Base-by-base conservation (phyloP, 257 asterid species). In the Fraxinus pennsylvanica region DNA sequence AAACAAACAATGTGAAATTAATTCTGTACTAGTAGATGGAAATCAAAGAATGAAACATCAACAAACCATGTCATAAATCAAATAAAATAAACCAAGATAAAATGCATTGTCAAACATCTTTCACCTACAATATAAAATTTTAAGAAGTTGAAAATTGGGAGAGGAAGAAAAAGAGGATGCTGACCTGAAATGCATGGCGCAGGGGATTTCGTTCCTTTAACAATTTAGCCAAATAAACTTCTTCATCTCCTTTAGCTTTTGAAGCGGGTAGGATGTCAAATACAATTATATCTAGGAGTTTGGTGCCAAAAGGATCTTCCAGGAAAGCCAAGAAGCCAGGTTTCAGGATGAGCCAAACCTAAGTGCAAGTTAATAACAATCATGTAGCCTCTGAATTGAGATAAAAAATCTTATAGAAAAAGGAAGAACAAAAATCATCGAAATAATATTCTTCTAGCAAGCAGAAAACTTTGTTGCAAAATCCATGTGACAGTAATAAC, bases 271-370 rank as follows among this genome's bases (percentile, higher is more conserved):
- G 88, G 80, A 88, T 85, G 82, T 94, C 93, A 76, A 94, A 90
- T 74, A 94, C 84, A 74, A 89, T 79, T 84, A 94, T 92, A 82
- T 94, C 98, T 72, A 92, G 84, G 69, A 88, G 94, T 88, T 87
- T 90, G 77, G 86, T 67, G 73, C 89, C 94, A 76, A 87, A 90
- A 79, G 94, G 97, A 84, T 92, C 86, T 85, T 85, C 90, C 83
- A 94, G 91, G 81, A 94, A 87, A 74, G 97, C 97, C 87, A 94
- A 81, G 93, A 89, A 94, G 68, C 97, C 97, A 73, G 95, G 95
- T 85, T 92, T 94, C 80, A 92, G 84, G 71, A 94, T 93, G 74
- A 92, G 94, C 99, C 99, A 94, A 73, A 94, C 99, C 99, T 94
- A 87, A 63, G 86, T 54, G 78, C 76, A 81, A 78, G 72, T 67